These are phyloP conservation scores for Agroathelia rolfsii DNA, from an alignment of 1,284 basidiomycete species.

Conservation along the genomic window DNA sequence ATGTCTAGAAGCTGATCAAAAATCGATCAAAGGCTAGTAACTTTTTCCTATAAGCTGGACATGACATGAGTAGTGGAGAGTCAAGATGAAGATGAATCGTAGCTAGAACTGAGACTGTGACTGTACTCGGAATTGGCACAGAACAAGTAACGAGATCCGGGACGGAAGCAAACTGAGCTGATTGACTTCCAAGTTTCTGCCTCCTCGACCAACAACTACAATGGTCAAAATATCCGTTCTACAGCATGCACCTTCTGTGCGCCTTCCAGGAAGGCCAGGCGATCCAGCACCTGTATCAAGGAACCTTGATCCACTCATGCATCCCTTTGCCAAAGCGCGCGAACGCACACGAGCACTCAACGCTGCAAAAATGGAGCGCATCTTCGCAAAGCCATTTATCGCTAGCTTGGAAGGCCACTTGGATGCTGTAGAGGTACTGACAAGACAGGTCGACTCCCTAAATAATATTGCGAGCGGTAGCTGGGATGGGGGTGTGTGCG, in stretches of 20 bases:
- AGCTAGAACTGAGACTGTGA: too few relatives aligned
- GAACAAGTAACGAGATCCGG: too few relatives aligned
- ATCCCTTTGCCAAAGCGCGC: constrained; percentile 87
- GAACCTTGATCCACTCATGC: constrained; percentile 89
- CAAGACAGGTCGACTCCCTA: constrained; percentile 69
- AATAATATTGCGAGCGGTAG: constrained; percentile 86
- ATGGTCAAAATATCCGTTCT: constrained; percentile 71
- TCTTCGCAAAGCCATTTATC: constrained; percentile 96
- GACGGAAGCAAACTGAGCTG: too few relatives aligned
- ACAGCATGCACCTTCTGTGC: constrained; percentile 72
- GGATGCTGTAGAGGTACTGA: constrained; percentile 89
- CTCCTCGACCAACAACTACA: too few relatives aligned
- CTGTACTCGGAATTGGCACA: too few relatives aligned
- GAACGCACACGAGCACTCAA: constrained; percentile 93
- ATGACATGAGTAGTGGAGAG: too few relatives aligned
- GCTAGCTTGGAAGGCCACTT: constrained; percentile 87
- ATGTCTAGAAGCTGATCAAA: too few relatives aligned
- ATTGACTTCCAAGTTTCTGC: neutral
- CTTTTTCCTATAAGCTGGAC: too few relatives aligned
- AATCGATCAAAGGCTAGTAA: too few relatives aligned
- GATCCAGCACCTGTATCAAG: constrained; percentile 83
- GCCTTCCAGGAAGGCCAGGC: constrained; percentile 62
- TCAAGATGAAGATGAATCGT: too few relatives aligned
- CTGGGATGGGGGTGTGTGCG: constrained; percentile 81
- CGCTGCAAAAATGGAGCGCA: constrained; percentile 92